A percentile compares a stretch with the other conserved stretches of the same genome.
These are phyloP conservation scores for Pyronema domesticum DNA, from an alignment of 495 filamentous ascomycete genomes.

Conservation along the genomic window DNA sequence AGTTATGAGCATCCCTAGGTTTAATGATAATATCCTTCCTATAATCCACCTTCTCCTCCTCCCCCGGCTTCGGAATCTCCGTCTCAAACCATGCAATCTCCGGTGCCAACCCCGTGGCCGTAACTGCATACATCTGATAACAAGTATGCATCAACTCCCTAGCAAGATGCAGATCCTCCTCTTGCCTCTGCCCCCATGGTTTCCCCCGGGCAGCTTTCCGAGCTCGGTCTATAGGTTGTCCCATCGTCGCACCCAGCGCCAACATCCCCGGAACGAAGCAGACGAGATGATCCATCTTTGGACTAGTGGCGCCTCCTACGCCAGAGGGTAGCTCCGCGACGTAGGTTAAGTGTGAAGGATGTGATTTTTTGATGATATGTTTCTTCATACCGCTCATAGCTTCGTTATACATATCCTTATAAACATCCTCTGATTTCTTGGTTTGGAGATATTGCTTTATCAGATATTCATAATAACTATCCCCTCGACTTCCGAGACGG, in stretches of 20 bases:
- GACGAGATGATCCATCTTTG: slow-evolving; percentile 96
- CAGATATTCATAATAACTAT: slow-evolving; percentile 95
- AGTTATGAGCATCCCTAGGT: slow-evolving; percentile 60
- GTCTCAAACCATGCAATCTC: slow-evolving; percentile 85
- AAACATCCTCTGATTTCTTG: slow-evolving; percentile 65
- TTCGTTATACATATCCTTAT: slow-evolving; percentile 85
- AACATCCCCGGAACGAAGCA: slow-evolving; percentile 97
- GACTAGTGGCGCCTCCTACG: slow-evolving; percentile 41
- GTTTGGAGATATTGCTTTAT: slow-evolving; percentile 97
- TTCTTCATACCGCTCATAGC: slow-evolving; percentile 71
- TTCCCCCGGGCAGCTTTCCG: slow-evolving; percentile 35
- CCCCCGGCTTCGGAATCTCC: slow-evolving; percentile 34
- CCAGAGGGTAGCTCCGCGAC: slow-evolving; percentile 72
- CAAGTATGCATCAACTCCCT: slow-evolving; percentile 88
- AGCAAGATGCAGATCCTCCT: slow-evolving; percentile 71
- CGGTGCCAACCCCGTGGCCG: slow-evolving; percentile 69
- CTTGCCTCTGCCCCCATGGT: slow-evolving; percentile 59
- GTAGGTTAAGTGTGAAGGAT: slow-evolving; percentile 60
- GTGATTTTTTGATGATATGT: slow-evolving; percentile 76
- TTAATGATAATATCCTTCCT: slow-evolving; percentile 63
- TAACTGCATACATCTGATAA: slow-evolving; percentile 87
- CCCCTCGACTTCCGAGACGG: slow-evolving; percentile 77
- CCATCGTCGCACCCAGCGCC: slow-evolving; percentile 71
- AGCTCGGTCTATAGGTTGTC: slow-evolving; percentile 53
- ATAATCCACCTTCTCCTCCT: slow-evolving; percentile 40